phyloP scores from a whole-genome alignment of 441 rosid genomes.

The Corymbia citriodora region DNA sequence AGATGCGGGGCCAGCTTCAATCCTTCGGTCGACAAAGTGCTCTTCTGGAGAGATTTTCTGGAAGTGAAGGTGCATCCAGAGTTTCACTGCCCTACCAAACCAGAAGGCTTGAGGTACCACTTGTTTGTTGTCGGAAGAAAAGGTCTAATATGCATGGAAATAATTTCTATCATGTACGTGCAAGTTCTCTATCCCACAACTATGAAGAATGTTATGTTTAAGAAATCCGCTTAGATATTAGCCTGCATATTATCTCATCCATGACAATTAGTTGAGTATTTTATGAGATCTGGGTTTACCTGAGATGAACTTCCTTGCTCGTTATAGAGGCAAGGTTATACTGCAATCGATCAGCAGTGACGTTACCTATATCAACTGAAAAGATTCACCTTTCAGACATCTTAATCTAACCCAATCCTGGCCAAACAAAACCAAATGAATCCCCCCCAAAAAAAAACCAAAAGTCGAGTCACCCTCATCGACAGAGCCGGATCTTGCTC shows the following conservation, averaged over 20 bases:
- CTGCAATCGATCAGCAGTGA: not conserved
- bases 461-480: not conserved
- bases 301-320: not conserved
- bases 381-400: not conserved
- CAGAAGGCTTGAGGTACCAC: constrained; percentile 26
- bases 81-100: constrained; percentile 32
- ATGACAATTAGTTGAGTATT: not conserved
- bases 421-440: not conserved
- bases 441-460: not conserved
- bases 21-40: constrained; percentile 9
- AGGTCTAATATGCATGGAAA: not conserved
- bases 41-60: constrained; percentile 39
- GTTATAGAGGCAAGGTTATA: not conserved
- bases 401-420: not conserved
- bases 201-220: not conserved
- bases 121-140: not conserved
- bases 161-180: not conserved
- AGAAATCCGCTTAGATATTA: not conserved
- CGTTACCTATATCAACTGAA: not conserved
- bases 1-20: constrained; percentile 37
- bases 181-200: not conserved
- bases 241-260: not conserved
- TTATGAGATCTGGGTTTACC: not conserved
- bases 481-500: not conserved
- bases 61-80: constrained; percentile 35